These are phyloP conservation scores for thale cress (Arabidopsis thaliana) DNA, from an alignment of 345 rosid species.

Conservation along the genomic window DNA sequence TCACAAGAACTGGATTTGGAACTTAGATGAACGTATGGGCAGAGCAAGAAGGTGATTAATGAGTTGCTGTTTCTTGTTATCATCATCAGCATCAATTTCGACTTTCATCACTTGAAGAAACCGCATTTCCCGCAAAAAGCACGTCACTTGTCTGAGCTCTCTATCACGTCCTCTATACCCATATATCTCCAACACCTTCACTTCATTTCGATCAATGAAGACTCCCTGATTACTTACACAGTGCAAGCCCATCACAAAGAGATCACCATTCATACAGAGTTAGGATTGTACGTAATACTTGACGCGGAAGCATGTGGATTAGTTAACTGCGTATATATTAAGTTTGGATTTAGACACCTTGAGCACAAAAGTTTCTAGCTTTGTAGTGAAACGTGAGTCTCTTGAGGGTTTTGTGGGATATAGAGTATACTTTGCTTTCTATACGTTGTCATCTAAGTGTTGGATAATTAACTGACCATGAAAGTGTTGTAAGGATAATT, in stretches of 20 bases:
- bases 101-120: constrained; percentile 24
- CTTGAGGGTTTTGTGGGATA: constrained; percentile 21
- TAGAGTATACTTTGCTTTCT: too few relatives aligned
- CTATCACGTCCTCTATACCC: constrained; percentile 2
- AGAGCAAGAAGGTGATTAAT: not conserved
- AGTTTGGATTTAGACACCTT: not conserved
- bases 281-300: not conserved
- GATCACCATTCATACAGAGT: not conserved
- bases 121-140: not conserved
- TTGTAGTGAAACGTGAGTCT: constrained; percentile 12
- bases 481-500: not conserved
- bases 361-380: constrained; percentile 17
- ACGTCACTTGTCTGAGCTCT: not conserved
- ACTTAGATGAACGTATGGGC: not conserved
- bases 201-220: not conserved
- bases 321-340: not conserved
- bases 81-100: constrained; percentile 14
- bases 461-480: too few relatives aligned
- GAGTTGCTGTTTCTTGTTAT: constrained; percentile 1
- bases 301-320: not conserved
- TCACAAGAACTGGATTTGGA: constrained; percentile 5
- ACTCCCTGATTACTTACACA: not conserved
- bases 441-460: too few relatives aligned
- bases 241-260: constrained; percentile 7
- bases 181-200: constrained; percentile 18